Evolutionary conservation across 2,329 filamentous ascomycete genomes (phyloP), one percentile per base, ranked within the genome.

Genomic region (Claviceps sp.): DNA sequence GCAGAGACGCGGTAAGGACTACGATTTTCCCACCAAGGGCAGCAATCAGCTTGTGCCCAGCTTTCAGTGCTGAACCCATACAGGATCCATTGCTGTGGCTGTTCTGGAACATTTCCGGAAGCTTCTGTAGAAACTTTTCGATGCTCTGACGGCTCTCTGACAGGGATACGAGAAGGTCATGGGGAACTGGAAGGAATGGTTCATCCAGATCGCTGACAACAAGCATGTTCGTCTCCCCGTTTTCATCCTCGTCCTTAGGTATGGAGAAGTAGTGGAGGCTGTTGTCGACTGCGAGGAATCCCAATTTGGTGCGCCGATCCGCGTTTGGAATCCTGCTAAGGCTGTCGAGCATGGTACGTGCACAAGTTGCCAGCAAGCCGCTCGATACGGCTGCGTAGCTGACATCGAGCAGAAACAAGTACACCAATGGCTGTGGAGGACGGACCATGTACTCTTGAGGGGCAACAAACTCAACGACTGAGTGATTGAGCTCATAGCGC

Each of bases 361-460:
- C 91, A 55, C 85, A 88, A 9, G 93, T 97, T 48, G 93, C 93
- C 54, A 97, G 75, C 36, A 98, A 82, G 47, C 93, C 93, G 57
- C 84, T 95, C 16, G 88, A 89, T 16, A 96, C 86, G 36, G 91
- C 83, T 13, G 88, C 82, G 61, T 89, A 94, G 74, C 88, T 95
- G 56, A 96, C 90, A 61, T 96, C 91, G 62, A 97, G 88, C 60
- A 95, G 75, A 77, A 97, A 97, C 14, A 96, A 78, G 66, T 97
- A 97, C 40, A 96, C 91, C 40, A 97, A 76, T 40, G 93, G 93
- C 69, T 95, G 91, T 45, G 93, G 93, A 52, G 93, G 90, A 55
- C 93, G 86, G 38, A 98, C 93, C 93, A 98, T 98, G 71, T 98
- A 98, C 70, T 98, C 93, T 68, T 98, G 93, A 2, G 93, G 93